Base-by-base conservation (phyloP, 805 yeast genomes). In the Maudiozyma barnettii region DNA sequence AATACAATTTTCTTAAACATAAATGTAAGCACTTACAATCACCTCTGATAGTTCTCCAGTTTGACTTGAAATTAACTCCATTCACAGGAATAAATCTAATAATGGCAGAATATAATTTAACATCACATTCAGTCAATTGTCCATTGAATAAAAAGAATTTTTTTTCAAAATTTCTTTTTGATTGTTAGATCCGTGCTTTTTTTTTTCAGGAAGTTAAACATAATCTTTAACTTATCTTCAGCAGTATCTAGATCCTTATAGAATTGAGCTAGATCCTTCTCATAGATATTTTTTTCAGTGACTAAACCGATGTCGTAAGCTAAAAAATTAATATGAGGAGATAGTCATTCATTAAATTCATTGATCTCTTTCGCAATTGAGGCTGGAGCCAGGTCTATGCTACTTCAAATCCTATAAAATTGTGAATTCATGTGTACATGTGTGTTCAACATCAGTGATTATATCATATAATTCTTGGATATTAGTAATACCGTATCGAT, bases 251-350 rank as follows among this genome's bases (percentile, higher is more conserved):
- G 71, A 53, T 80, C 75, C 26, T 68, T 68, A 62, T 89, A 90
- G 31, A 90, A 68, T 41, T 74, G 75, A 37, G 57, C 65, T 3
- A 83, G 87, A 57, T 82, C 84, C 45, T 69, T 69, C 52, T 84
- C 90, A 60, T 89, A 90, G 13, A 82, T 85, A 52, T 82, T 89
- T 65, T 86, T 95, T 47, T 74, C 74, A 8, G 87, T 78, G 4
- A 96, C 87, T 65, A 90, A 89, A 0, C 97, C 97, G 2, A 91
- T 52, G 68, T 87, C 90, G 73, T 90, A 90, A 36, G 90, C 97
- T 31, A 95, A 97, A 61, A 86, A 87, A 74, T 91, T 91, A 64
- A 91, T 83, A 56, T 75, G 77, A 57, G 82, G 83, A 64, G 90
- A 88, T 35, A 85, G 75, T 90, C 95, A 83, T 16, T 69, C 75